Evolutionary conservation across 108 stramenopile genomes (phyloP).

Genomic region (Skeletonema grethae): DNA sequence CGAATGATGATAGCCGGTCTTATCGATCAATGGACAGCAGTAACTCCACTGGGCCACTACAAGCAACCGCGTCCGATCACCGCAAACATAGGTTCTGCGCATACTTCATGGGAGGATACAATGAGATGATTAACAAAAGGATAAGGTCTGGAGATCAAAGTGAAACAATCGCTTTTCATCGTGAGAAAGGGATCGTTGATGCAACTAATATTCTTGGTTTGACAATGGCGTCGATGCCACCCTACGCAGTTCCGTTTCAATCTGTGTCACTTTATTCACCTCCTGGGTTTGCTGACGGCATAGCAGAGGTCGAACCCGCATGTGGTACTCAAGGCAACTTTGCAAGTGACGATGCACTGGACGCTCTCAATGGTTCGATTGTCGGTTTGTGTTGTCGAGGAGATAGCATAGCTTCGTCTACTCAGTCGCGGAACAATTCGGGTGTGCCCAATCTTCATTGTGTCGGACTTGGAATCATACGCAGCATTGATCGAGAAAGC

Average conservation of each 20-base stretch:
- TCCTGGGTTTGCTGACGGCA: constrained; percentile 29
- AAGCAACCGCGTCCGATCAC: constrained; percentile 47
- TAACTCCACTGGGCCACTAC: constrained; percentile 21
- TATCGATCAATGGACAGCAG: constrained; percentile 4
- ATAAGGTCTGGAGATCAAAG: constrained; percentile 18
- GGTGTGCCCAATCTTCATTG: constrained; percentile 46
- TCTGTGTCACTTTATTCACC: constrained; percentile 31
- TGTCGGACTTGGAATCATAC: constrained; percentile 77
- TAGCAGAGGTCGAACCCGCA: constrained; percentile 5
- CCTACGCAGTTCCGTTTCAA: constrained; percentile 54
- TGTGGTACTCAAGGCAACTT: constrained; percentile 38
- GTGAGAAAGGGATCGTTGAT: constrained; percentile 53
- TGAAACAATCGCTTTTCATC: constrained; percentile 31
- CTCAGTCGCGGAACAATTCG: not conserved
- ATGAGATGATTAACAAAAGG: constrained; percentile 33
- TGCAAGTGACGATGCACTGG: constrained; percentile 39
- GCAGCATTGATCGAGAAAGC: constrained; percentile 67
- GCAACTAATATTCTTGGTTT: constrained; percentile 60
- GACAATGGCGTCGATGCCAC: constrained; percentile 49
- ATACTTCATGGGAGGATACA: constrained; percentile 65
- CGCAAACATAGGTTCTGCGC: constrained; percentile 68
- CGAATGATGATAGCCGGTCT: not conserved
- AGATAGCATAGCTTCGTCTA: constrained; percentile 1
- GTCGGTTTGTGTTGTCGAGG: constrained; percentile 69
- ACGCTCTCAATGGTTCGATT: constrained; percentile 68